Evolutionary conservation across 108 stramenopile species (phyloP).

Genomic region (Mediolabrus comicus): DNA sequence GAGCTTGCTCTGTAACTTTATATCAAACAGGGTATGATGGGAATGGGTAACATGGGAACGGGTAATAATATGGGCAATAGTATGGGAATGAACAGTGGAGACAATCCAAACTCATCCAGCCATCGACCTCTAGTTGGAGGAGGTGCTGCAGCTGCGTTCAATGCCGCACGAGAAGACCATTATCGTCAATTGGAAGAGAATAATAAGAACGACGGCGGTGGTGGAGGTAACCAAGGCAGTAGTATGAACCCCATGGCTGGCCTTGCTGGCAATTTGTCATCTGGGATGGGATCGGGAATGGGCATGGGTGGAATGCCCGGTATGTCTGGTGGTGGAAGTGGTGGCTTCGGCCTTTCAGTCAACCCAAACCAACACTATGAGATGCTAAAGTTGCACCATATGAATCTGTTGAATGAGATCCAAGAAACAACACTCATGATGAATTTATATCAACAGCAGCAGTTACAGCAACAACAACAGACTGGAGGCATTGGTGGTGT

Average conservation of each 20-base stretch:
- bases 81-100: slow-evolving; percentile 11
- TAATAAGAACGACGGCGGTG: not conserved
- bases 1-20: not conserved
- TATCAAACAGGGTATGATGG: not conserved
- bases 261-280: not conserved
- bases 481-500: slow-evolving; percentile 12
- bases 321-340: slow-evolving; percentile 6
- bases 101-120: not conserved
- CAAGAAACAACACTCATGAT: slow-evolving; percentile 93
- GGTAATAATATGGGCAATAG: slow-evolving; percentile 12
- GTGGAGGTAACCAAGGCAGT: slow-evolving; percentile 2
- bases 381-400: slow-evolving; percentile 92
- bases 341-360: slow-evolving; percentile 36
- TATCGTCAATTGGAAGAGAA: slow-evolving; percentile 38
- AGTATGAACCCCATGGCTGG: slow-evolving; percentile 17
- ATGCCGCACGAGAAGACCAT: slow-evolving; percentile 82
- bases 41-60: slow-evolving; percentile 16
- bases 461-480: slow-evolving; percentile 24
- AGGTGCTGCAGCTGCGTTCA: slow-evolving; percentile 81
- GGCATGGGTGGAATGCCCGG: not conserved
- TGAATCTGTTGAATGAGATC: slow-evolving; percentile 91
- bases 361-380: slow-evolving; percentile 68
- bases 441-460: slow-evolving; percentile 71
- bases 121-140: slow-evolving; percentile 80
- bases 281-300: slow-evolving; percentile 20